Conservation (phyloP, 345 rosid species). For the sweet orange (Citrus sinensis) region DVS_A1.0 CM039165.1:32687001-32687500, state of each 20-base stretch:
- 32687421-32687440: too few species aligned
- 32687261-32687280: background rate
- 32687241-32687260: background rate
- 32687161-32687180: slow-evolving; percentile 7
- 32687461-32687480: too few species aligned
- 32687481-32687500: too few species aligned
- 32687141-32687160: background rate
- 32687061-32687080: background rate
- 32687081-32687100: background rate
- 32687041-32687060: background rate
- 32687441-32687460: too few species aligned
- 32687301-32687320: too few species aligned
- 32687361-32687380: too few species aligned
- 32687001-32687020: background rate
- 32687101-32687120: slow-evolving; percentile 7
- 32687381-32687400: too few species aligned
- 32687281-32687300: too few species aligned
- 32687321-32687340: too few species aligned
- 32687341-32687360: too few species aligned
- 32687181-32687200: background rate
- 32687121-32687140: background rate
- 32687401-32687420: too few species aligned
- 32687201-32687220: background rate
- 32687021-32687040: background rate
- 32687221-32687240: background rate